phyloP scores from a whole-genome alignment of 176 grass and related monocot species.

The Bolboschoenus planiculmis region DNA sequence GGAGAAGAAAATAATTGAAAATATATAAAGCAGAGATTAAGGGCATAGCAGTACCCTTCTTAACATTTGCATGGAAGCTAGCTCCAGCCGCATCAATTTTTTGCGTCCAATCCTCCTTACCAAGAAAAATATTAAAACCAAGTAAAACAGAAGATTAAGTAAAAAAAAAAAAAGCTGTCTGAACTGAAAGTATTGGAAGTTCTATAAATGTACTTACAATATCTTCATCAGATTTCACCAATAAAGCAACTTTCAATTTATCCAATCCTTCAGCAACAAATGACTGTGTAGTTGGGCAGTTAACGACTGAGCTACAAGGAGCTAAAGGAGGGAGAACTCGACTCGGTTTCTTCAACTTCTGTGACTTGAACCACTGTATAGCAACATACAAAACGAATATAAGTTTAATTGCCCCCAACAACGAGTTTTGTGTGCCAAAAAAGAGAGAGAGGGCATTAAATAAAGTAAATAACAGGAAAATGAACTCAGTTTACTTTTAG shows the following conservation, averaged over 20 bases:
- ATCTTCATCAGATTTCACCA: constrained; percentile 48
- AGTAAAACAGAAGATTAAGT: not conserved
- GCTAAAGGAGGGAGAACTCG: constrained; percentile 75
- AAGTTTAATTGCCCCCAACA: not conserved
- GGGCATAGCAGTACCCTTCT: constrained; percentile 48
- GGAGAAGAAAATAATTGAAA: not conserved
- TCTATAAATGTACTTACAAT: constrained; percentile 39
- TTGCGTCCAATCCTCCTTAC: constrained; percentile 66
- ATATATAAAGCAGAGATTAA: not conserved
- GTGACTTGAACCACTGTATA: constrained; percentile 92
- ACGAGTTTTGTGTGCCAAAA: not conserved
- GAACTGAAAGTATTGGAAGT: not conserved
- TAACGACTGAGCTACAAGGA: constrained; percentile 45
- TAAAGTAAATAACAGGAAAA: not conserved
- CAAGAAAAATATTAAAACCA: not conserved
- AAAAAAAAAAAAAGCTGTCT: not conserved
- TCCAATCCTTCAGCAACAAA: constrained; percentile 51
- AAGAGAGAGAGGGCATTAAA: not conserved
- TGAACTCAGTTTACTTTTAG: constrained; percentile 41
- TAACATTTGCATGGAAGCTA: constrained; percentile 58
- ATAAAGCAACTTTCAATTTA: constrained; percentile 64
- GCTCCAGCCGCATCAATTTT: constrained; percentile 67
- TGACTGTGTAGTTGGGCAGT: constrained; percentile 26
- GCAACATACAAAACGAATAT: constrained; percentile 7
- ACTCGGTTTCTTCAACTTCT: constrained; percentile 69